Evolutionary conservation across 257 asterid genomes (phyloP).

Genomic region (Penstemon barbatus): DNA sequence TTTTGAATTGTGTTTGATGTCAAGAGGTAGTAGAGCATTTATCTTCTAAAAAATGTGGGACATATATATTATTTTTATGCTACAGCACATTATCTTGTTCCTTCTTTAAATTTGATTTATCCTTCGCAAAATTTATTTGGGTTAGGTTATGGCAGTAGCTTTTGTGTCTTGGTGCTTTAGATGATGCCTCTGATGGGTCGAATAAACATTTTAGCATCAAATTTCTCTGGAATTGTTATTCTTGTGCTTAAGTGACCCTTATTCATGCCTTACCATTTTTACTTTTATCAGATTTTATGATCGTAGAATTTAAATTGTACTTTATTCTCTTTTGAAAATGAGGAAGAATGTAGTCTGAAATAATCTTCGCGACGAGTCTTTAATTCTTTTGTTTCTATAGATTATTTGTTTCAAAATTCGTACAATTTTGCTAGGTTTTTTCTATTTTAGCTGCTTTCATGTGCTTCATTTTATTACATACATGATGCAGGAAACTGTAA

Average conservation of each 20-base stretch:
- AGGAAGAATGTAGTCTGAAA: background rate
- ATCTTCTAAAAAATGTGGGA: constrained; percentile 1
- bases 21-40: constrained; percentile 12
- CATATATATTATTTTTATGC: constrained; percentile 2
- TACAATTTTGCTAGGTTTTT: constrained; percentile 9
- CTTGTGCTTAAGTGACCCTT: too few relatives aligned
- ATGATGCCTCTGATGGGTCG: constrained; percentile 9
- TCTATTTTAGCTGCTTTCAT: constrained; percentile 17
- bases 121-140: background rate
- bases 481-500: constrained; percentile 71
- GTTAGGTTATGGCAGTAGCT: background rate
- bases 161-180: constrained; percentile 7
- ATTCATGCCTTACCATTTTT: too few relatives aligned
- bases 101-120: constrained; percentile 2
- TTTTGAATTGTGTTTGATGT: constrained; percentile 17
- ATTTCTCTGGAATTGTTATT: background rate
- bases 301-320: background rate
- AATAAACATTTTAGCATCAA: background rate
- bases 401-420: background rate
- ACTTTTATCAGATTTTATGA: background rate
- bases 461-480: constrained; percentile 6
- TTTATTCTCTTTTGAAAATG: background rate
- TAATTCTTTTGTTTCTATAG: constrained; percentile 7
- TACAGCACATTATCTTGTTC: background rate
- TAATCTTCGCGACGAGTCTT: background rate